Evolutionary conservation across 225 moss, liverwort and hornwort species (phyloP), one percentile per base, ranked within the genome.

Genomic region (Physcomitrium patens): DNA sequence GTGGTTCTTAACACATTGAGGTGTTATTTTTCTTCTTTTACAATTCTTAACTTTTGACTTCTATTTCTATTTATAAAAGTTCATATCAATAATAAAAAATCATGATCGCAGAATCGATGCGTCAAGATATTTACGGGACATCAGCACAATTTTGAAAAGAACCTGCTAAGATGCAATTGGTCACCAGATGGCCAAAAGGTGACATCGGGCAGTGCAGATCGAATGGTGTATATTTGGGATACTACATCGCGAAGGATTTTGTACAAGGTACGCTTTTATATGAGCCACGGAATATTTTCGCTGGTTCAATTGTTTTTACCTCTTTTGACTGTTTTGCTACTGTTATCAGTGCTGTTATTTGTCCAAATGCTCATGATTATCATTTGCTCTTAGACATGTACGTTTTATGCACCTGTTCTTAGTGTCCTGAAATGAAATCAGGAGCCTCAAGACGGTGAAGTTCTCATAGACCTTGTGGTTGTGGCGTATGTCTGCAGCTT

Each of bases 141-240:
- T 82, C 94, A 97, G 77, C 91, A 97, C 73, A 97, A 94, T 72
- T 92, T 94, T 74, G 94, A 97, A 65, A 86, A 83, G 77, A 79
- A 74, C 74, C 78, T 88, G 46, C 85, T 90, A 26, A 91, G 81
- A 68, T 89, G 96, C 70, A 87, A 91, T 76, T 97, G 94, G 96
- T 94, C 94, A 16, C 75, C 92, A 67, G 96, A 97, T 82, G 96
- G 96, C 55, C 90, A 89, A 69, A 97, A 94, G 73, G 91, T 97
- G 56, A 97, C 96, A 75, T 82, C 94, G 0, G 94, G 90, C 18
- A 97, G 96, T 79, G 91, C 94, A 11, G 94, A 97, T 77, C 84
- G 92, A 44, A 94, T 94, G 92, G 92, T 94, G 37, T 97, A 97
- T 79, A 83, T 97, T 46, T 94, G 91, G 92, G 96, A 97, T 61